These are phyloP conservation scores for Metarhizium guizhouense DNA, from an alignment of 2,329 filamentous ascomycete species.

Conservation along the genomic window DNA sequence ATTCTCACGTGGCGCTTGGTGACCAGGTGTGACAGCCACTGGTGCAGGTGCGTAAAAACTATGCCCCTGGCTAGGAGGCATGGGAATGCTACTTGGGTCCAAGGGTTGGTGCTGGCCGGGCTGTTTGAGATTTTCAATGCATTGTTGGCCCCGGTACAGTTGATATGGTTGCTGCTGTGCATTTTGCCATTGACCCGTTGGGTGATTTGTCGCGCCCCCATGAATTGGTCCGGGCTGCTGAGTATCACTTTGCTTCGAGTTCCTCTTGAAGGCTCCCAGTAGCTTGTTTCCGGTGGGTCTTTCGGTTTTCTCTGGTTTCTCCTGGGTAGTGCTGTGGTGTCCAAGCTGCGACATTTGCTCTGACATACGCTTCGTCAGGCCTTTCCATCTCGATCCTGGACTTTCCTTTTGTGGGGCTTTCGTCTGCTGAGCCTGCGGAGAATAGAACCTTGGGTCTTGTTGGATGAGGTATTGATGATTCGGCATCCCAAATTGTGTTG, in stretches of 20 bases:
- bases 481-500: not conserved
- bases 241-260: constrained; percentile 15
- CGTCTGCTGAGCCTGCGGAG: not conserved
- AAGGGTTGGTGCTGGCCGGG: not conserved
- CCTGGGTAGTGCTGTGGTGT: constrained; percentile 5
- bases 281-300: constrained; percentile 17
- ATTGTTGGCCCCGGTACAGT: not conserved
- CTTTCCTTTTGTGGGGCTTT: constrained; percentile 2
- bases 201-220: not conserved
- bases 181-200: not conserved
- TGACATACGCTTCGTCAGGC: constrained; percentile 22
- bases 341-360: constrained; percentile 16
- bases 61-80: not conserved
- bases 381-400: constrained; percentile 24
- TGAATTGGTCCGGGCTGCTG: not conserved
- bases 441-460: not conserved
- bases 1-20: not conserved
- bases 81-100: not conserved
- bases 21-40: not conserved
- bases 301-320: constrained; percentile 14
- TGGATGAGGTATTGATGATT: not conserved
- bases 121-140: not conserved
- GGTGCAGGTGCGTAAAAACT: not conserved
- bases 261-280: constrained; percentile 22
- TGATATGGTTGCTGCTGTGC: not conserved